Evolutionary conservation across 192 early-diverging fungal species (phyloP).

Genomic region (Linnemannia zychae): DNA sequence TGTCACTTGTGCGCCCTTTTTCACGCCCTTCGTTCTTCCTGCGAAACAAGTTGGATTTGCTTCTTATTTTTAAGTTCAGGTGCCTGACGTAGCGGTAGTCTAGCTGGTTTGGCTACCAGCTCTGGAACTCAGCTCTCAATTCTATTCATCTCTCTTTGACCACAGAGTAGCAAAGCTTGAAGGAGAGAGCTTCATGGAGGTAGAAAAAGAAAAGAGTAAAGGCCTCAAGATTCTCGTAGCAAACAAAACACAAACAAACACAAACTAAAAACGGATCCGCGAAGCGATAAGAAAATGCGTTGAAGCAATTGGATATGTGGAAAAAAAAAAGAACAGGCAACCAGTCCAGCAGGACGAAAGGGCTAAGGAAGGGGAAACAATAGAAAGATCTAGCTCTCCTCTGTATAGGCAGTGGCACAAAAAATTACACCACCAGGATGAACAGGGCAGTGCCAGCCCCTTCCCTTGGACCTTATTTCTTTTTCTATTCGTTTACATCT

Average conservation of each 20-base stretch:
- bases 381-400: background rate
- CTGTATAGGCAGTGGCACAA: background rate
- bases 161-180: no score
- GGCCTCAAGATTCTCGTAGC: no score
- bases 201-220: no score
- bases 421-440: background rate
- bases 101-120: background rate
- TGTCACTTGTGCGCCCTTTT: background rate
- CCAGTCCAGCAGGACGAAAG: no score
- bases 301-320: background rate
- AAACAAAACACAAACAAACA: background rate
- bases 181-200: no score
- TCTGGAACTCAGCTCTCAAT: slow-evolving; percentile 2
- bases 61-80: background rate
- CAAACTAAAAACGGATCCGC: background rate
- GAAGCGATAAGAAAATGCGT: background rate
- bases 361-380: background rate
- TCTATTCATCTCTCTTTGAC: no score
- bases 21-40: background rate
- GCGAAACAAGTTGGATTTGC: background rate
- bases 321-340: background rate
- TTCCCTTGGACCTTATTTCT: background rate
- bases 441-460: background rate
- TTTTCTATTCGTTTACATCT: background rate
- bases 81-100: background rate